These are phyloP conservation scores for Aspergillus fumigatiaffinis DNA, from an alignment of 2,329 filamentous ascomycete species.

Conservation along the genomic window DNA sequence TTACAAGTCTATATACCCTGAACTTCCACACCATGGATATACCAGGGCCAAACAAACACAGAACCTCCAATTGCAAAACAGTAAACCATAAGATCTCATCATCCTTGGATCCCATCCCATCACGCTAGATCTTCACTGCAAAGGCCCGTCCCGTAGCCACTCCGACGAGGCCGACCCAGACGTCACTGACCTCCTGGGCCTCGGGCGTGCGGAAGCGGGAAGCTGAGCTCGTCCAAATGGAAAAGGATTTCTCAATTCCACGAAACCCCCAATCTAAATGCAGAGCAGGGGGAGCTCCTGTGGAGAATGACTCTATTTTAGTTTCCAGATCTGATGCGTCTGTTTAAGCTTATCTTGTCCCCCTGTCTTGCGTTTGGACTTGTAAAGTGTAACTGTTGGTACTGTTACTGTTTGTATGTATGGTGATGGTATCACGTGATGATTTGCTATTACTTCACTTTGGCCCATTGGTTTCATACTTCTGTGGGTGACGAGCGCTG, in stretches of 20 bases:
- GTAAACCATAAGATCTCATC: neutral
- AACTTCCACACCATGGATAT: neutral
- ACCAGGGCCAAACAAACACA: neutral
- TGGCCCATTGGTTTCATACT: neutral
- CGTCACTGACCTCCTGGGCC: neutral
- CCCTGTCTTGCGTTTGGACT: neutral
- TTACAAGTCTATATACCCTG: neutral
- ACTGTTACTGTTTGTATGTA: neutral
- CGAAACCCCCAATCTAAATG: neutral
- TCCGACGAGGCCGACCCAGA: neutral
- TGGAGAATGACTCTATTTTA: neutral
- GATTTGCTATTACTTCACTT: neutral
- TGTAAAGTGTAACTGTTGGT: neutral
- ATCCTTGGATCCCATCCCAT: neutral
- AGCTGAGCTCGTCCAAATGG: neutral
- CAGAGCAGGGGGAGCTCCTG: neutral
- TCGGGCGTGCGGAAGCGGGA: conserved; percentile 21
- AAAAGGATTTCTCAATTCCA: neutral
- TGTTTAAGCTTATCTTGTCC: conserved; percentile 1
- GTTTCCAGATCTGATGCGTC: neutral
- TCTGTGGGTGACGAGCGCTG: neutral
- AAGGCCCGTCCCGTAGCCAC: conserved; percentile 7
- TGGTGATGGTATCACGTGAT: neutral
- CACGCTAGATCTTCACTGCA: neutral
- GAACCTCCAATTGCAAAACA: neutral